A percentile compares a stretch with the other conserved stretches of the same genome.
Evolutionary conservation across 495 filamentous ascomycete species (phyloP).

Genomic region (Neurospora sp.): DNA sequence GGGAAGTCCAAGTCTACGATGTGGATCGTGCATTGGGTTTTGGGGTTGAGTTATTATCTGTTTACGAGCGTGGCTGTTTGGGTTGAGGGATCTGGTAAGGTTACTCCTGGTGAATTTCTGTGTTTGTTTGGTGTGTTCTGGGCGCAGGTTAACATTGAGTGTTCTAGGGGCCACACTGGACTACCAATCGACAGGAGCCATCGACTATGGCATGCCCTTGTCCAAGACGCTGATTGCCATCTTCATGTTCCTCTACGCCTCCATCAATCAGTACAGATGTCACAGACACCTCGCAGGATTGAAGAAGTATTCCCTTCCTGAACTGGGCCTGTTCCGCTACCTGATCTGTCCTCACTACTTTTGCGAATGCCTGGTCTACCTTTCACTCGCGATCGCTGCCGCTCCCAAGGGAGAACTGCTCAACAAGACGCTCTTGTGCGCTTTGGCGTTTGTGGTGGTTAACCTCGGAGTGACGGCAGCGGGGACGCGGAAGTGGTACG

Average conservation of each 20-base stretch:
- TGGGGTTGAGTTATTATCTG: conserved; percentile 72
- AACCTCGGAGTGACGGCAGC: conserved; percentile 80
- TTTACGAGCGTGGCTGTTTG: conserved; percentile 63
- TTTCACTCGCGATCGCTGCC: conserved; percentile 63
- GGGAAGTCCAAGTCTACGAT: conserved; percentile 59
- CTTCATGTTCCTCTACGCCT: conserved; percentile 63
- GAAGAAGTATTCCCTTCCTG: conserved; percentile 75
- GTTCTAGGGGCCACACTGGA: conserved; percentile 19
- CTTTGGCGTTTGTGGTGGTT: conserved; percentile 58
- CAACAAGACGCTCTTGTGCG: conserved; percentile 66
- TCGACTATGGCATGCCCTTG: conserved; percentile 35
- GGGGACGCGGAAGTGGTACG: conserved; percentile 73
- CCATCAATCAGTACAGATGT: conserved; percentile 67
- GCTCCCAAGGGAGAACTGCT: conserved; percentile 51
- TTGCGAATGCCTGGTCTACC: conserved; percentile 75
- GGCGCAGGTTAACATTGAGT: neutral
- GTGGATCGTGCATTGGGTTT: conserved; percentile 72
- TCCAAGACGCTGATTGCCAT: conserved; percentile 51
- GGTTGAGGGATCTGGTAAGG: conserved; percentile 73
- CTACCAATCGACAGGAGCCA: conserved; percentile 22
- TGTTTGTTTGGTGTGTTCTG: too few relatives aligned
- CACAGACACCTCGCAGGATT: conserved; percentile 73
- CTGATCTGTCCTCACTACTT: conserved; percentile 88
- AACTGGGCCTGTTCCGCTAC: conserved; percentile 50
- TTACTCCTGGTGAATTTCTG: too few relatives aligned